A percentile compares a stretch with the other conserved stretches of the same genome.
Conservation (phyloP, 2,329 filamentous ascomycete genomes). For the Sporothrix luriei region DNA sequence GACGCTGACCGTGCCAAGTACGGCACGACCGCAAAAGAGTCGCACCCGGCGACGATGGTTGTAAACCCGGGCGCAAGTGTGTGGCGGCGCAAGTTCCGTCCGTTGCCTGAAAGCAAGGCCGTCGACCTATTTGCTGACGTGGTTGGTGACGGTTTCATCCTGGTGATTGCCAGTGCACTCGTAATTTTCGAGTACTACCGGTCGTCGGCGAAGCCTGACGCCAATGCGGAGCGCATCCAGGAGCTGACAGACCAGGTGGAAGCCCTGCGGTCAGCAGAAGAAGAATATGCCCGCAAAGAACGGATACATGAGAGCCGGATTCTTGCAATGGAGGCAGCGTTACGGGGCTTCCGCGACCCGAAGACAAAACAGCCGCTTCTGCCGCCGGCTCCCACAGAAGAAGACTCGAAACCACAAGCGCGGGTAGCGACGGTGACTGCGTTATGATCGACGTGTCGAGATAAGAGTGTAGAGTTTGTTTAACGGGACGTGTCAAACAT, state of each 20-base stretch:
- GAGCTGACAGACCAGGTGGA: constrained; percentile 54
- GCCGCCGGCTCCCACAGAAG: constrained; percentile 39
- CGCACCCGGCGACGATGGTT: constrained; percentile 43
- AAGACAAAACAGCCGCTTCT: constrained; percentile 60
- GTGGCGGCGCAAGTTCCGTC: constrained; percentile 64
- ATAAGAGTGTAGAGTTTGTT: not conserved
- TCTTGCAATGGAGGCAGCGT: constrained; percentile 56
- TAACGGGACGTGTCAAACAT: not conserved
- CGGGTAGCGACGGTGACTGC: constrained; percentile 30
- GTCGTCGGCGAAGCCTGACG: constrained; percentile 62
- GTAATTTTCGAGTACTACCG: constrained; percentile 66
- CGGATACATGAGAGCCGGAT: constrained; percentile 52
- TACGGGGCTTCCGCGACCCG: constrained; percentile 56
- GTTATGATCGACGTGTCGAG: not conserved
- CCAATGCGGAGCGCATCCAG: constrained; percentile 56
- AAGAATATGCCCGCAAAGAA: constrained; percentile 55
- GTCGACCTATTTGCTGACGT: constrained; percentile 69
- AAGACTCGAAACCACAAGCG: constrained; percentile 31
- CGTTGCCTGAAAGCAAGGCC: constrained; percentile 65
- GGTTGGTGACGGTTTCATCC: constrained; percentile 64
- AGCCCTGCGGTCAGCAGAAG: constrained; percentile 53
- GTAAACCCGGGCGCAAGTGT: constrained; percentile 47
- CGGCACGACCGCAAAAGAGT: constrained; percentile 47
- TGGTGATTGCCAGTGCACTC: constrained; percentile 59
- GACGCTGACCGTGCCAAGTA: constrained; percentile 56